Evolutionary conservation across 164 flowering plant species (phyloP).

Genomic region (Liriodendron chinense): DNA sequence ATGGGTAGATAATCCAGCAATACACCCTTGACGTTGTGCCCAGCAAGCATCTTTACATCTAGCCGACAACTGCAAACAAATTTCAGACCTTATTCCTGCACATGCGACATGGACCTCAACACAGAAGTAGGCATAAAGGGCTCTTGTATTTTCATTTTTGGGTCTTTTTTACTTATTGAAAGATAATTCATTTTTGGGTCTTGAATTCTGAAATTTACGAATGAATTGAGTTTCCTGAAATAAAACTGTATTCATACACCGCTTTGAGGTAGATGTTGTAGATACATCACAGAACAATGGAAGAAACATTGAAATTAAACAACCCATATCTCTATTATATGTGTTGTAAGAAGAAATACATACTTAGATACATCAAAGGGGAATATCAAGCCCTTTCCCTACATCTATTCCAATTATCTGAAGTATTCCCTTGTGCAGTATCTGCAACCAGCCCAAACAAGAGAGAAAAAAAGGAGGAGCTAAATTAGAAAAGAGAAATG

Average conservation of each 20-base stretch:
- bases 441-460: constrained; percentile 38
- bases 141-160: not conserved
- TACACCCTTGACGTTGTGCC: not conserved
- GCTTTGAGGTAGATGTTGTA: not conserved
- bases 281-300: not conserved
- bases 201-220: not conserved
- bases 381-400: constrained; percentile 91
- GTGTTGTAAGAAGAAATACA: not conserved
- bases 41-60: not conserved
- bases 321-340: not conserved
- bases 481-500: not conserved
- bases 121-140: not conserved
- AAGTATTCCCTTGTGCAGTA: constrained; percentile 81
- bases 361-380: constrained; percentile 42
- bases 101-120: not conserved
- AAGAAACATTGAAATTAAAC: constrained; percentile 6
- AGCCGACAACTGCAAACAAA: not conserved
- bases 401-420: constrained; percentile 82
- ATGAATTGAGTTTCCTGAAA: not conserved
- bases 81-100: not conserved
- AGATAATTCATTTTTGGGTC: not conserved
- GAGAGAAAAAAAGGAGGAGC: not conserved
- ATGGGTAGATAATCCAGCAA: not conserved
- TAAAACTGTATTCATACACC: not conserved
- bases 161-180: not conserved